Percentiles rank a stretch among this genome's conserved stretches.
phyloP scores from a whole-genome alignment of 2,329 filamentous ascomycete species.

The Trichoderma polysporum region DNA sequence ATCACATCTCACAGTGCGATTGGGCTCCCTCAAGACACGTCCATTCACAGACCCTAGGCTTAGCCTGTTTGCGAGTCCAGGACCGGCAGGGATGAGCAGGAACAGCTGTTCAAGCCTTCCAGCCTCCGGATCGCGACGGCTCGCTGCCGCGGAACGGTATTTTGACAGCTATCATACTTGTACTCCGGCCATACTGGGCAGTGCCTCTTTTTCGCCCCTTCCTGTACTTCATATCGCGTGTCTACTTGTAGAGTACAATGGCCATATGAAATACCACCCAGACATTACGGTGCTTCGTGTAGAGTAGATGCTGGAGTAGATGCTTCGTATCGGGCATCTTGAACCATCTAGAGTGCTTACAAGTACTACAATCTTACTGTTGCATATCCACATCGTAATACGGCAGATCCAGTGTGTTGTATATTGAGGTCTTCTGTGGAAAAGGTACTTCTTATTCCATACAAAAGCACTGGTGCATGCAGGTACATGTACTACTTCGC shows the following conservation, averaged over 20 bases:
- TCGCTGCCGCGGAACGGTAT: slow-evolving; percentile 9
- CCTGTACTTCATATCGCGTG: background rate
- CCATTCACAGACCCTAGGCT: background rate
- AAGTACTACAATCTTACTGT: no score
- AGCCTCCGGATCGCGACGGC: slow-evolving; percentile 17
- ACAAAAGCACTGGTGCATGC: no score
- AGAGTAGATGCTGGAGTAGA: no score
- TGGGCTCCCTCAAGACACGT: background rate
- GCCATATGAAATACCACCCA: background rate
- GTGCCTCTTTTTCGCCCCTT: background rate
- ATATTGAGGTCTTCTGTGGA: no score
- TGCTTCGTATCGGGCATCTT: no score
- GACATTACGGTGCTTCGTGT: no score
- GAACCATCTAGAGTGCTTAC: no score
- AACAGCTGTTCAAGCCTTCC: slow-evolving; percentile 4
- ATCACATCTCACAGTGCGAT: background rate
- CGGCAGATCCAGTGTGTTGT: background rate
- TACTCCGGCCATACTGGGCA: background rate
- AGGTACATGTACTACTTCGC: no score
- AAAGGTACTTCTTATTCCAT: no score
- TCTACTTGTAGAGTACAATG: background rate
- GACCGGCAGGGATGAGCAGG: slow-evolving; percentile 16
- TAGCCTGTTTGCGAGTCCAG: slow-evolving; percentile 4
- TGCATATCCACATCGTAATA: no score
- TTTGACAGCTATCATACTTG: background rate